These are phyloP conservation scores for Phytophthora ramorum DNA, from an alignment of 352 stramenopile genomes.

Conservation along the genomic window DNA sequence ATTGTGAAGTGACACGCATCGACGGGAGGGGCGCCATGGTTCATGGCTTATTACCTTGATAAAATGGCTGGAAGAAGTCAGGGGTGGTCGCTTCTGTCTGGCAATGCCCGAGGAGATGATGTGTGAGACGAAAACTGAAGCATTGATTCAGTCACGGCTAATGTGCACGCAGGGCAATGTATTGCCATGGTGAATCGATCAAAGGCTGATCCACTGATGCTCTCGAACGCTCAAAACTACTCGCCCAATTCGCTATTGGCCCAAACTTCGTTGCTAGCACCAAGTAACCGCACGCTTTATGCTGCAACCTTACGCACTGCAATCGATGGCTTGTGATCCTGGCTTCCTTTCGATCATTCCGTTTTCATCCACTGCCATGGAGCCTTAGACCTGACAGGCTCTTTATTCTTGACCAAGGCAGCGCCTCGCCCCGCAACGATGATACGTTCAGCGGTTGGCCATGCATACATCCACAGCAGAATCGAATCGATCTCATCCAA, in stretches of 20 bases:
- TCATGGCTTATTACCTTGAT: neutral
- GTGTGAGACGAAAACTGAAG: neutral
- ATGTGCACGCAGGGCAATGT: no score
- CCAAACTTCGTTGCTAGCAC: no score
- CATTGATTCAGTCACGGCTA: neutral
- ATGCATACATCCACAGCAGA: conserved; percentile 31
- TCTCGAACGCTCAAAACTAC: no score
- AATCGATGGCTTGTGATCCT: no score
- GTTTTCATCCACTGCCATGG: conserved; percentile 17
- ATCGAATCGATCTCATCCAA: conserved; percentile 33
- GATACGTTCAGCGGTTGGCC: conserved; percentile 5
- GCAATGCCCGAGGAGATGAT: neutral
- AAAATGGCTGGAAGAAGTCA: neutral
- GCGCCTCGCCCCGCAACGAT: neutral
- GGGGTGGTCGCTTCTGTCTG: neutral
- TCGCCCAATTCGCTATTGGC: no score
- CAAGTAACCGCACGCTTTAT: no score
- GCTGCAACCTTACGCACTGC: no score
- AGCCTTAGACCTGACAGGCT: neutral
- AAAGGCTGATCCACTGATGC: no score
- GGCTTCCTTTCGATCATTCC: conserved; percentile 3
- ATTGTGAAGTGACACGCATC: conserved; percentile 1
- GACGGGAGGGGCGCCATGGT: neutral
- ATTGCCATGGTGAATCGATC: no score
- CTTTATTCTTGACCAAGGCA: neutral